Evolutionary conservation across 129 eudicot genomes (phyloP), one percentile per base, ranked within the genome.

Genomic region (Escallonia herrerae): DNA sequence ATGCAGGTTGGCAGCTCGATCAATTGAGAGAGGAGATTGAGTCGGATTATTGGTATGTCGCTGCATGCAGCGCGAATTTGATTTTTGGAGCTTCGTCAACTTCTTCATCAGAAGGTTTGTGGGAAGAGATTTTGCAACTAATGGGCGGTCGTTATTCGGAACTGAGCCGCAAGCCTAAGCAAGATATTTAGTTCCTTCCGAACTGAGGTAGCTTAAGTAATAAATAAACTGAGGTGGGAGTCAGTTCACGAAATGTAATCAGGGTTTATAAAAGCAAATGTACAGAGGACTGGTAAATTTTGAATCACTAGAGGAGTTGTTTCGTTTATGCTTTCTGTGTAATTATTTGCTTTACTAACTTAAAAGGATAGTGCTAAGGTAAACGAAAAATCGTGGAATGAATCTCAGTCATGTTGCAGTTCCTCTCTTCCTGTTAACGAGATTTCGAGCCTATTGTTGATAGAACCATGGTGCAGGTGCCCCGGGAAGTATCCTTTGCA

Each of bases 131-230:
- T 73, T 72, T 94, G 79, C 97, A 89, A 72, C 82, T 84, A 38
- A 94, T 89, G 99, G 95, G 99, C 1, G 99, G 99, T 60, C 90
- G 72, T 62, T 94, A 94, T 83, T 80, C 97, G 3, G 99, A 94
- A 67, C 72, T 94, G n/a, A 94, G 99, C 80, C 95, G 99, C 43
- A 94, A 94, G 76, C 99, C 99, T 6, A 89, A 86, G 80, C 93
- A 82, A 69, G 99, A 94, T 63, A 45, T 78, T 4, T 86, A 94
- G 82, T 55, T 49, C 5, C 63, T 47, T 63, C 11, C 50, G 33
- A 51, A 63, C 15, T 15, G 62, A 13, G 50, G 43, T 68, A 9
- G 63, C 61, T 46, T 12, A 51, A 62, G 76, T 68, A 76, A 76
- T 63, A 67, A 67, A 73, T 15, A 45, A 62, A 45, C 60, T 46